phyloP scores from a whole-genome alignment of 306 rosid species.

The Glycine soja region DNA sequence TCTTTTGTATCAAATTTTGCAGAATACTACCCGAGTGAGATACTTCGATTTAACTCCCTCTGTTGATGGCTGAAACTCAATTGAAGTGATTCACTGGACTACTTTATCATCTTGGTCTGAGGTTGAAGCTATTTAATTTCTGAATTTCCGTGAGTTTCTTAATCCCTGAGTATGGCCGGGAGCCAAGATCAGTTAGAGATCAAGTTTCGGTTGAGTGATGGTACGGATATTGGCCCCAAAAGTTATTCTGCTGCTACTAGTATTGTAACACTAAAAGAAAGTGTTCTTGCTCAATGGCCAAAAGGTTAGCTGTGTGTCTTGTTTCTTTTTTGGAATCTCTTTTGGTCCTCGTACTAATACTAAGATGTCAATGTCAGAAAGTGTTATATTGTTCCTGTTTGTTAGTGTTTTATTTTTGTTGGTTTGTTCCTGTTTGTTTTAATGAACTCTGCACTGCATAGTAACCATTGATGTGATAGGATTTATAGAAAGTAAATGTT shows the following conservation, averaged over 20 bases:
- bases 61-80: neutral
- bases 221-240: slow-evolving; percentile 88
- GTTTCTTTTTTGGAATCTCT: neutral
- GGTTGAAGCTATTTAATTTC: slow-evolving; percentile 40
- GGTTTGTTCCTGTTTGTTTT: neutral
- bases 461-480: neutral
- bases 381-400: slow-evolving; percentile 32
- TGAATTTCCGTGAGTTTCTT: slow-evolving; percentile 22
- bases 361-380: neutral
- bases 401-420: neutral
- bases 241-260: slow-evolving; percentile 80
- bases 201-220: slow-evolving; percentile 86
- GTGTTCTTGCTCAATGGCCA: slow-evolving; percentile 89
- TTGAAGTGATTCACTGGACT: too few species aligned
- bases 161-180: slow-evolving; percentile 65
- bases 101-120: neutral
- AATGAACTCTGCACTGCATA: neutral
- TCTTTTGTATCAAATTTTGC: slow-evolving; percentile 39
- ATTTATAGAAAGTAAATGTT: too few species aligned
- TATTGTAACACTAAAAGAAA: slow-evolving; percentile 79
- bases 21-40: slow-evolving; percentile 27
- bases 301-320: slow-evolving; percentile 64
- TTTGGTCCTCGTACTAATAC: neutral
- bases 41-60: slow-evolving; percentile 31
- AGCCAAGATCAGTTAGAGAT: slow-evolving; percentile 81